These are phyloP conservation scores for Dothideomycetes sp. DNA, from an alignment of 2,329 filamentous ascomycete genomes.

Conservation along the genomic window DNA sequence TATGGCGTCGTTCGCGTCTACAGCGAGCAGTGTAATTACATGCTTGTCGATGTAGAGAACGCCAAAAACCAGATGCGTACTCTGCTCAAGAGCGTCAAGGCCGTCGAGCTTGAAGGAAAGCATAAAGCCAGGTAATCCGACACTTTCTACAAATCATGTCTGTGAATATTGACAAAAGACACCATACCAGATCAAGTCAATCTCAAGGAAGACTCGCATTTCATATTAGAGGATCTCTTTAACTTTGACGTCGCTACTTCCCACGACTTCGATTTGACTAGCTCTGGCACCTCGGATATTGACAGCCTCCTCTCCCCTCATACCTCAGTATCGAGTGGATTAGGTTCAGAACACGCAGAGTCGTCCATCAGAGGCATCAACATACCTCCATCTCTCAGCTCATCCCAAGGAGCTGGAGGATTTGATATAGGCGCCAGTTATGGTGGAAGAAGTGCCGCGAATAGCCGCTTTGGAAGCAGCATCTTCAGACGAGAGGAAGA, in stretches of 20 bases:
- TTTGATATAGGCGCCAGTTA: constrained; percentile 1
- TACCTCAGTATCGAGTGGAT: constrained; percentile 19
- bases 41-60: constrained; percentile 68
- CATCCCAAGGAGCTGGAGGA: constrained; percentile 7
- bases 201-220: constrained; percentile 71
- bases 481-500: constrained; percentile 1
- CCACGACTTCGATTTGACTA: constrained; percentile 39
- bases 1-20: constrained; percentile 80
- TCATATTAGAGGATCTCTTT: constrained; percentile 55
- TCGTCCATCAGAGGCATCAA: constrained; percentile 31
- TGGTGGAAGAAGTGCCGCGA: not conserved
- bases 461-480: constrained; percentile 2
- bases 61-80: constrained; percentile 62
- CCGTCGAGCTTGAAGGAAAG: constrained; percentile 56
- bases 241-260: constrained; percentile 40
- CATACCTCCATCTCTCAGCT: constrained; percentile 28
- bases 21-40: constrained; percentile 75
- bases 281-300: constrained; percentile 24
- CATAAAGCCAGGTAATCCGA: constrained; percentile 52
- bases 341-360: constrained; percentile 13
- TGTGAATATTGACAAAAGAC: constrained; percentile 5
- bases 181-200: constrained; percentile 63
- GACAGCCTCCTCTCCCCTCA: constrained; percentile 25
- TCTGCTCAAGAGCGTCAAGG: constrained; percentile 48
- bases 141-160: not conserved